Evolutionary conservation across 2,329 filamentous ascomycete species (phyloP), one percentile per base, ranked within the genome.

Genomic region (Xylaria multiplex): DNA sequence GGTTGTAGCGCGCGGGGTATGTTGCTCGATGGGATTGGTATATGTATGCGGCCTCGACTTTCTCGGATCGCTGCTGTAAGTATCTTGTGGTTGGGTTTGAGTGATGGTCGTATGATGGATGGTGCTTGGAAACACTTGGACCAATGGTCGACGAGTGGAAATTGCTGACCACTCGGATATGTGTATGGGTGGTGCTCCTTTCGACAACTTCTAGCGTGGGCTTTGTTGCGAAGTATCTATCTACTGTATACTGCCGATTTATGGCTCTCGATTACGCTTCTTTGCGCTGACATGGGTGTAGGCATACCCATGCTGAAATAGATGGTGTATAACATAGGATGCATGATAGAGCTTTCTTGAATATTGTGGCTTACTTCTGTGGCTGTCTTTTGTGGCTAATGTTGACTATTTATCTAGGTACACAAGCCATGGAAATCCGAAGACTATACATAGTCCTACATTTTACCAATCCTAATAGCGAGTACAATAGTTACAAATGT

Each of bases 1-100:
- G 6, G 40, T 65, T 27, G 27, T 27, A 27, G 27, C 27, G 64
- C 27, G 64, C 59, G 54, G 64, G 64, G 64, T 65, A 53, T 16
- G 55, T 40, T 35, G 55, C n/a, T 58, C 53, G 7, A 14, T 53
- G 6, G 24, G 19, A 19, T 24, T 16, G 14, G n/a, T 46, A 42
- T 37, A 43, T 57, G 24, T 40, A 59, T 54, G 49, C 30, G 22
- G 40, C 49, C 2, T 58, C 19, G 19, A 19, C 27, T 32, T 55
- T 49, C 16, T 40, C 24, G 14, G 24, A 14, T 27, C 53, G 59
- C 50, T 64, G 13, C 22, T 27, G 22, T 53, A 53, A n/a, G 50
- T 53, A 40, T 40, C 32, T 35, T 16, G 32, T 40, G n/a, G 19
- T 40, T 35, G 40, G 6, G 46, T 16, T 27, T 27, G 27, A 63